phyloP scores from a whole-genome alignment of 2,329 filamentous ascomycete genomes.

The Aspergillus persii region DNA sequence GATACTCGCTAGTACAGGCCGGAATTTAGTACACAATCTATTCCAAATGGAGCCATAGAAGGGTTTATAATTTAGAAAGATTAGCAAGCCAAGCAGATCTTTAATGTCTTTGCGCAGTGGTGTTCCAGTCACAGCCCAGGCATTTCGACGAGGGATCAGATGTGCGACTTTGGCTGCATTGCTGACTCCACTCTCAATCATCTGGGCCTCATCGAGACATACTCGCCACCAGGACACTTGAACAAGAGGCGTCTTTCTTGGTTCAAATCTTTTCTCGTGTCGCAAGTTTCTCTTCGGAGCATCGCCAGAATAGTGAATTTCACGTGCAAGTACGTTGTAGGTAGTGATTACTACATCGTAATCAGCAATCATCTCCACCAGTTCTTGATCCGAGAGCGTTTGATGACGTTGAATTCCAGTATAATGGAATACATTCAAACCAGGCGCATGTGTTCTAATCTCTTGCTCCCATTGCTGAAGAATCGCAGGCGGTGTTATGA shows the following conservation, averaged over 20 bases:
- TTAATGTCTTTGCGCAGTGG: slow-evolving; percentile 76
- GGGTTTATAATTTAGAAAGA: slow-evolving; percentile 77
- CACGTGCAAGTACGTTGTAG: slow-evolving; percentile 69
- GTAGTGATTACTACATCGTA: slow-evolving; percentile 62
- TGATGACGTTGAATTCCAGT: slow-evolving; percentile 49
- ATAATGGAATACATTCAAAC: slow-evolving; percentile 57
- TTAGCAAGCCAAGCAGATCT: slow-evolving; percentile 76
- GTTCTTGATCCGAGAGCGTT: slow-evolving; percentile 35
- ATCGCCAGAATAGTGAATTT: slow-evolving; percentile 72
- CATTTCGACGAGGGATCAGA: slow-evolving; percentile 76
- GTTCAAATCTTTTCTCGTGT: slow-evolving; percentile 61
- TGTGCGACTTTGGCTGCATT: slow-evolving; percentile 78
- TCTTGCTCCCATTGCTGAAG: slow-evolving; percentile 64
- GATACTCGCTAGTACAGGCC: slow-evolving; percentile 63
- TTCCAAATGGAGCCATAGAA: slow-evolving; percentile 71
- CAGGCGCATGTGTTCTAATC: slow-evolving; percentile 56
- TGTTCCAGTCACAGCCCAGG: slow-evolving; percentile 91
- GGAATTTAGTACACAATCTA: slow-evolving; percentile 60
- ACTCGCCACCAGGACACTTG: slow-evolving; percentile 87
- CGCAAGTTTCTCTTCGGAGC: slow-evolving; percentile 70
- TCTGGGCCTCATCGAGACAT: slow-evolving; percentile 69
- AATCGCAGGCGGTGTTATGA: slow-evolving; percentile 62
- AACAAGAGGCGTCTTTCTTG: slow-evolving; percentile 71
- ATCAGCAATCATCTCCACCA: slow-evolving; percentile 47
- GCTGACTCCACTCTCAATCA: slow-evolving; percentile 86